These are phyloP conservation scores for Mycena epipterygia DNA, from an alignment of 768 basidiomycete genomes.

Conservation along the genomic window DNA sequence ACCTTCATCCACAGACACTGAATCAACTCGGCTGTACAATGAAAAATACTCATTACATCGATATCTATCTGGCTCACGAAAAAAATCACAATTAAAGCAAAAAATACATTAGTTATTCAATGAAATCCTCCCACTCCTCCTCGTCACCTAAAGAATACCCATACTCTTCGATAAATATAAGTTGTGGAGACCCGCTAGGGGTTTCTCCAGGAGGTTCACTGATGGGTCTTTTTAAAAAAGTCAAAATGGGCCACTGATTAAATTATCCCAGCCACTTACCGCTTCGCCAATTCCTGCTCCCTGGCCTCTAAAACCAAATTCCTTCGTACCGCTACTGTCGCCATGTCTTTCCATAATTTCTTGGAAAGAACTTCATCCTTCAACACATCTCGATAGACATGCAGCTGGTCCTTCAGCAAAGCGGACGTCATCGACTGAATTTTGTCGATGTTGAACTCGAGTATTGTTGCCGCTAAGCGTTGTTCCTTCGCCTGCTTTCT, in stretches of 20 bases:
- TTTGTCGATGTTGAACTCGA: neutral
- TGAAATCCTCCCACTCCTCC: neutral
- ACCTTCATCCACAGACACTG: neutral
- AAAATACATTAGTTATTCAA: neutral
- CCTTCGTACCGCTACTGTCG: neutral
- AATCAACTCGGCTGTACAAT: neutral
- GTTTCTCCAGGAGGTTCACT: neutral
- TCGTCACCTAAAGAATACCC: neutral
- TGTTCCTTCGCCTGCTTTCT: neutral
- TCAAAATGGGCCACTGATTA: neutral
- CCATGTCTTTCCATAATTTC: slow-evolving; percentile 6
- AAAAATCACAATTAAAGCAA: neutral
- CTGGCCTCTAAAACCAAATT: slow-evolving; percentile 1
- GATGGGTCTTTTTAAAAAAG: neutral
- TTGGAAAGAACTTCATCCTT: neutral
- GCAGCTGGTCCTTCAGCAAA: slow-evolving; percentile 9
- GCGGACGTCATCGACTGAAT: neutral
- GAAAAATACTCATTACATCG: neutral
- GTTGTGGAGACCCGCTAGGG: too few relatives aligned
- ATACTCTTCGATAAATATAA: neutral
- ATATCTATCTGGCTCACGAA: neutral
- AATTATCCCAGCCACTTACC: neutral
- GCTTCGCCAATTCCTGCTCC: neutral
- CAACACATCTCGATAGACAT: neutral
- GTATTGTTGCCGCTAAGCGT: neutral